Evolutionary conservation across 768 basidiomycete genomes (phyloP), one percentile per base, ranked within the genome.

Genomic region (Cystoderma amianthinum): DNA sequence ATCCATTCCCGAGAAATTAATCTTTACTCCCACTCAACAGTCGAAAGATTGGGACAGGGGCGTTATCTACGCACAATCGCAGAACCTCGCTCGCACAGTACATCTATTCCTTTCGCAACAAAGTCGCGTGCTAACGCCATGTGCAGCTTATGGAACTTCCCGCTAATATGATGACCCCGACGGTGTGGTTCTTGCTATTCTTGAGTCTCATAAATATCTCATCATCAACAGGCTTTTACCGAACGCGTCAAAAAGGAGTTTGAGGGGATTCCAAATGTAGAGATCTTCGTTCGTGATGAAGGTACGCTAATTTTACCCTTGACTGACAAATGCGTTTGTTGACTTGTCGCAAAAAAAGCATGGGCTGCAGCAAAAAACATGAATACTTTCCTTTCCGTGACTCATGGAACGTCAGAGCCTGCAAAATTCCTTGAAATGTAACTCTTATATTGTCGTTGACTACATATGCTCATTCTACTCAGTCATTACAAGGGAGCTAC

Each of bases 351-450:
- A n/a, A n/a, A n/a, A n/a, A 15, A 15, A 36, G 85, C 67, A 2
- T 94, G 90, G 90, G 89, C 90, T 19, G 72, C 74, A 34, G 69
- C 82, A 61, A 87, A 86, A 64, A 80, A 80, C 43, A 94, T 93
- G 91, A 74, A 79, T 47, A 80, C 85, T 5, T 91, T 94, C 75
- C 78, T 94, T 20, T 91, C 89, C 1, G 90, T 94, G 12, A 81
- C 87, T 11, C 78, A 80, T 42, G 90, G 90, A 6, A 82, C 85
- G 7, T 68, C 78, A 5, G 85, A 93, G 56, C 90, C 91, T 3
- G 81, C 88, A 30, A 89, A 88, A 59, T 78, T 94, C 62, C 64
- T 94, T 41, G 91, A 94, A 63, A 81, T 94, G 85, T 85, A 52
- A 23, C 68, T 43, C 22, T 15, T 37, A 32, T 36, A 19, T 6